Conservation (phyloP, 768 basidiomycete genomes). For the Pisolithus microcarpus region DNA sequence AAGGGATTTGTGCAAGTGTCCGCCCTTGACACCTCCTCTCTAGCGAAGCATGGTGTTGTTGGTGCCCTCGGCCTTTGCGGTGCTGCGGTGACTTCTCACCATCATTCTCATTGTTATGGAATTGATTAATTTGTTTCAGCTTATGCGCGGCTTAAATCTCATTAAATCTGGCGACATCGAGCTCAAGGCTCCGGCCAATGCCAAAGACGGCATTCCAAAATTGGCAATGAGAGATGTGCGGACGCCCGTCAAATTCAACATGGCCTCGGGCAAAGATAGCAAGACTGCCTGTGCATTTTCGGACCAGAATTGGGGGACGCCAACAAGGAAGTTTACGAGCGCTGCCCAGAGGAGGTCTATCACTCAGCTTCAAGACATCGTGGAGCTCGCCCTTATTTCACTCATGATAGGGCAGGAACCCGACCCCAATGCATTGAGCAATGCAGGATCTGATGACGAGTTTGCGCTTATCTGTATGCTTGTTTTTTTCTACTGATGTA, state of each 20-base stretch:
- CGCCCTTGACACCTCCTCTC: not conserved
- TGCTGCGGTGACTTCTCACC: not conserved
- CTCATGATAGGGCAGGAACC: too few relatives aligned
- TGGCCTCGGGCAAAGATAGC: constrained; percentile 4
- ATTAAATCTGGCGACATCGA: not conserved
- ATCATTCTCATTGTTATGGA: not conserved
- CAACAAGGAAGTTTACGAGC: not conserved
- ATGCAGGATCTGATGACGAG: not conserved
- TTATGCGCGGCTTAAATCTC: not conserved
- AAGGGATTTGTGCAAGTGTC: not conserved
- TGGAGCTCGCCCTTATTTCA: too few relatives aligned
- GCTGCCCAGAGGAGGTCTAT: too few relatives aligned
- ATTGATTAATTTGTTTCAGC: not conserved
- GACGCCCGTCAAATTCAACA: not conserved
- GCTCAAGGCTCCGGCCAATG: not conserved
- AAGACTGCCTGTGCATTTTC: constrained; percentile 1
- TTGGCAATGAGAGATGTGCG: not conserved
- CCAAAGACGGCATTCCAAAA: not conserved
- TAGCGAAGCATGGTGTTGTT: not conserved
- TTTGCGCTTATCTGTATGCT: not conserved
- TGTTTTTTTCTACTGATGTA: too few relatives aligned
- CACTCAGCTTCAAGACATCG: too few relatives aligned
- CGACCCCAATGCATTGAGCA: not conserved
- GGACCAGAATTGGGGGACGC: constrained; percentile 2
- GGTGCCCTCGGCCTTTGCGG: not conserved